Conservation (phyloP, 768 basidiomycete genomes). For the Russula earlei region DNA sequence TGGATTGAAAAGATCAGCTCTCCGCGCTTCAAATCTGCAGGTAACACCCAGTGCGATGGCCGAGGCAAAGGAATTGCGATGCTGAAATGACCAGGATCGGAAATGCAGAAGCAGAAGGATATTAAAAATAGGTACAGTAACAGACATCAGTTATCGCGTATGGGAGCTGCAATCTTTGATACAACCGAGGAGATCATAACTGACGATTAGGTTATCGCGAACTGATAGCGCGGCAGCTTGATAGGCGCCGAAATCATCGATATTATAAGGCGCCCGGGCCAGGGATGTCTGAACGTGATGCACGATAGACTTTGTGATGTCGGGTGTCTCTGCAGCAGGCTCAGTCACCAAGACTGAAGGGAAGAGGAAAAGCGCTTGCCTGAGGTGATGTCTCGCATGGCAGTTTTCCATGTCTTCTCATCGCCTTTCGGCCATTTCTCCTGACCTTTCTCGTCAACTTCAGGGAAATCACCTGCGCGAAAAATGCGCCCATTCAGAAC, state of each 20-base stretch:
- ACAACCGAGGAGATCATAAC: conserved; percentile 18
- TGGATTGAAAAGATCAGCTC: conserved; percentile 22
- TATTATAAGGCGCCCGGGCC: conserved; percentile 84
- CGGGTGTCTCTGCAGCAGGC: conserved; percentile 40
- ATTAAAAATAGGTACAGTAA: background rate
- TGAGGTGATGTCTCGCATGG: conserved; percentile 45
- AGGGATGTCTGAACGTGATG: conserved; percentile 83
- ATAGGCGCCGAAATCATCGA: conserved; percentile 81
- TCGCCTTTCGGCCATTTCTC: conserved; percentile 84
- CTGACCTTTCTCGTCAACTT: conserved; percentile 64
- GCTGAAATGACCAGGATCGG: background rate
- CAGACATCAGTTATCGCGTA: background rate
- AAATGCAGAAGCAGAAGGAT: background rate
- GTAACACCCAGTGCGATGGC: background rate
- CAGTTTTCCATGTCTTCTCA: conserved; percentile 62
- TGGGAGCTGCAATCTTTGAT: background rate
- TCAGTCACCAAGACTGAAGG: background rate
- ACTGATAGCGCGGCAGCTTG: conserved; percentile 85
- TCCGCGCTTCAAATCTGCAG: background rate
- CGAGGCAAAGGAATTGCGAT: background rate
- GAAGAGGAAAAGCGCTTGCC: conserved; percentile 31
- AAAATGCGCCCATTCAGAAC: background rate
- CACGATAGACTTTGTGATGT: conserved; percentile 67
- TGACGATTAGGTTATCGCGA: conserved; percentile 77
- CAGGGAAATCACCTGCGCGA: conserved; percentile 63